Conservation (phyloP, 352 stramenopile species). For the Phytopythium mirpurense region DNA sequence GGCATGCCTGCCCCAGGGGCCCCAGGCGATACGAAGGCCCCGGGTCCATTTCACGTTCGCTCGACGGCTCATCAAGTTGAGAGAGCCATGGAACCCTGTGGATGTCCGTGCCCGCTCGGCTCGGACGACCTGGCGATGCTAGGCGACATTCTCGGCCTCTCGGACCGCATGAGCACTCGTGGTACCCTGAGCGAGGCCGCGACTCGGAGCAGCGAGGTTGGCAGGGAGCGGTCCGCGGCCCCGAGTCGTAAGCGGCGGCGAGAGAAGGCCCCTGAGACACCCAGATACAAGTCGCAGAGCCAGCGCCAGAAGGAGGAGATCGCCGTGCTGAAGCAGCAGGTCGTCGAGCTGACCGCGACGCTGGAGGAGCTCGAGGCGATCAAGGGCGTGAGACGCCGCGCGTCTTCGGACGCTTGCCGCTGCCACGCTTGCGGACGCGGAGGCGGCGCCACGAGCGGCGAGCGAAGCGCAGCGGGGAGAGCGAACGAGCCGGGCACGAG, state of each 20-base stretch:
- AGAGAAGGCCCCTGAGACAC: not conserved
- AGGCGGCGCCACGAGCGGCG: not conserved
- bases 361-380: not conserved
- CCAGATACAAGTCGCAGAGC: conserved; percentile 23
- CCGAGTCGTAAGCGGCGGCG: not conserved
- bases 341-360: conserved; percentile 15
- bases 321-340: conserved; percentile 19
- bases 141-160: no score
- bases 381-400: not conserved
- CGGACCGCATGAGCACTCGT: no score
- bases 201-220: not conserved
- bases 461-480: not conserved
- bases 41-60: no score
- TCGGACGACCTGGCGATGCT: no score
- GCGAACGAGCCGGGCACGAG: not conserved
- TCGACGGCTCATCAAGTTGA: no score
- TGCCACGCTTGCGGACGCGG: not conserved
- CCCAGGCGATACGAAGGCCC: no score
- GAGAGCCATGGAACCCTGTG: no score
- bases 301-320: conserved; percentile 34
- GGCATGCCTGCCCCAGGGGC: no score
- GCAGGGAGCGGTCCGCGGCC: no score
- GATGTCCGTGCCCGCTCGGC: no score
- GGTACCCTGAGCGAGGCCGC: no score
- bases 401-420: not conserved